A percentile compares a stretch with the other conserved stretches of the same genome.
Conservation (phyloP, 1,284 basidiomycete genomes). For the Moesziomyces parantarcticus region DNA sequence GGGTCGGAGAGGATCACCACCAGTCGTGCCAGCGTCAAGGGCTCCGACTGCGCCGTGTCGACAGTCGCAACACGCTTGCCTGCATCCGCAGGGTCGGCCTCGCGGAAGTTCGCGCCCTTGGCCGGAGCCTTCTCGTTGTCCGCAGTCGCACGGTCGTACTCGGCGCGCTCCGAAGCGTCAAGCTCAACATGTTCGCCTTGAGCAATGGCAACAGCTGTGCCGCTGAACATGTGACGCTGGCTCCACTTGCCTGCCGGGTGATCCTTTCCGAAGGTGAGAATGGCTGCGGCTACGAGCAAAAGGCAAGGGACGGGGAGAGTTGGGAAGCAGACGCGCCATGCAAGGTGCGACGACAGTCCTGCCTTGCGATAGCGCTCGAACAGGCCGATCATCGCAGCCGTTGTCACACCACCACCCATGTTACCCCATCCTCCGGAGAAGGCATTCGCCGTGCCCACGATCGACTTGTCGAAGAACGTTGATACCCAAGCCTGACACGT, state of each 20-base stretch:
- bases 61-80: constrained; percentile 39
- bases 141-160: constrained; percentile 48
- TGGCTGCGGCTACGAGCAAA: constrained; percentile 70
- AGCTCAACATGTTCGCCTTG: constrained; percentile 65
- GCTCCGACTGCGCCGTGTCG: constrained; percentile 73
- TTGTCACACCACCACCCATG: constrained; percentile 71
- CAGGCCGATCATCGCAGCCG: constrained; percentile 73
- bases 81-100: constrained; percentile 52
- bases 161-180: constrained; percentile 64
- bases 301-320: constrained; percentile 75
- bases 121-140: constrained; percentile 51
- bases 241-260: constrained; percentile 75
- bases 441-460: constrained; percentile 72
- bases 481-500: constrained; percentile 75
- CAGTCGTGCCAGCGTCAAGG: constrained; percentile 70
- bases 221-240: constrained; percentile 71
- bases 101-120: constrained; percentile 57
- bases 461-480: constrained; percentile 74
- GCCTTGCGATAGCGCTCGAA: constrained; percentile 70
- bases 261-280: constrained; percentile 74
- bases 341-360: constrained; percentile 70
- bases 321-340: constrained; percentile 75
- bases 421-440: constrained; percentile 70
- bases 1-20: constrained; percentile 70
- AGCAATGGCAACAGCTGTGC: constrained; percentile 67